These are phyloP conservation scores for Komagataella pastoris DNA, from an alignment of 805 yeast genomes.

Conservation along the genomic window DNA sequence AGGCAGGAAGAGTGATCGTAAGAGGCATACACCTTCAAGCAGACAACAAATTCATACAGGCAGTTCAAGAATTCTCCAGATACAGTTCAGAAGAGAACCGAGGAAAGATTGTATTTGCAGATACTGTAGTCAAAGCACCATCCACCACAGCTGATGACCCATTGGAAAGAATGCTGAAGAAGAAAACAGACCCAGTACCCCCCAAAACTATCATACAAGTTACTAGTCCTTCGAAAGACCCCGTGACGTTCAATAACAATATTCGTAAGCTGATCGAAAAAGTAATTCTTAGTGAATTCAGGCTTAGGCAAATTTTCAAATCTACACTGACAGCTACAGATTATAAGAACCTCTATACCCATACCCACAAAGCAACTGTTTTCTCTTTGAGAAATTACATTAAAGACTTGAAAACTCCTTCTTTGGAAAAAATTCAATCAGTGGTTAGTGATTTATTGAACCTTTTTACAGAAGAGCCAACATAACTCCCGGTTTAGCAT, in stretches of 20 bases:
- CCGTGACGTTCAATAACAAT: neutral
- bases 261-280: slow-evolving; percentile 8
- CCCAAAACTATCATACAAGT: neutral
- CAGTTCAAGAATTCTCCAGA: neutral
- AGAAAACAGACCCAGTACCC: neutral
- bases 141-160: neutral
- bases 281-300: slow-evolving; percentile 18
- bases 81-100: neutral
- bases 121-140: neutral
- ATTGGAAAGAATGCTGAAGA: neutral
- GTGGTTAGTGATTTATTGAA: slow-evolving; percentile 20
- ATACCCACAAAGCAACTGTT: slow-evolving; percentile 22
- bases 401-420: slow-evolving; percentile 7
- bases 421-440: slow-evolving; percentile 19
- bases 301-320: slow-evolving; percentile 18
- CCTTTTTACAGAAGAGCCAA: slow-evolving; percentile 9
- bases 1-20: neutral
- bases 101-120: neutral
- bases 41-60: neutral
- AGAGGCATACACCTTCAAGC: neutral
- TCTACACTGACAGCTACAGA: slow-evolving; percentile 11
- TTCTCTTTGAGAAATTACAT: slow-evolving; percentile 20
- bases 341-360: slow-evolving; percentile 20
- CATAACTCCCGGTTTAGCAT: neutral
- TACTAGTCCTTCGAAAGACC: neutral